Conservation (phyloP, 1,139 yeast genomes). For the Candida sojae region DNA sequence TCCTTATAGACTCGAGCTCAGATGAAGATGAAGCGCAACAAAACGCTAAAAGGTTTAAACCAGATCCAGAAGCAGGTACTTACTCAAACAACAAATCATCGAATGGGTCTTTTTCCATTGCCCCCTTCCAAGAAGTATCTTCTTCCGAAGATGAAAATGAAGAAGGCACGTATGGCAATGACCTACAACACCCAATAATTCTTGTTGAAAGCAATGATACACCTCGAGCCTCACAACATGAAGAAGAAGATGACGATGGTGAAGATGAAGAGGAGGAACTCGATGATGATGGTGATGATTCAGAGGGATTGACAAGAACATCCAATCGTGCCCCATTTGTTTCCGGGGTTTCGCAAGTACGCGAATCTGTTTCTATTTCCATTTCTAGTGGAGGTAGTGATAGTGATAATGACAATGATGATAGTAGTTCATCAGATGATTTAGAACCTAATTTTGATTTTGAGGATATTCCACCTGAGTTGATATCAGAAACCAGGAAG, state of each 20-base stretch:
- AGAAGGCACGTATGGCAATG: not conserved
- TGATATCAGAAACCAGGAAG: slow-evolving; percentile 49
- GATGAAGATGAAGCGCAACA: slow-evolving; percentile 13
- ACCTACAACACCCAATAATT: not conserved
- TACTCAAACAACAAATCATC: not conserved
- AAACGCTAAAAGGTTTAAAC: slow-evolving; percentile 13
- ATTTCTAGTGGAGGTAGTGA: not conserved
- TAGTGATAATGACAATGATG: slow-evolving; percentile 2
- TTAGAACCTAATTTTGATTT: slow-evolving; percentile 11
- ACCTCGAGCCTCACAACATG: not conserved
- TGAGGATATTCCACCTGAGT: slow-evolving; percentile 17
- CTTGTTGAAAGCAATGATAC: slow-evolving; percentile 1
- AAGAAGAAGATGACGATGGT: slow-evolving; percentile 3
- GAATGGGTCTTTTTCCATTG: slow-evolving; percentile 5
- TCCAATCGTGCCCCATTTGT: slow-evolving; percentile 7
- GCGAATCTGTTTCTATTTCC: not conserved
- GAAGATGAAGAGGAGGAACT: not conserved
- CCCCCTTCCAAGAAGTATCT: slow-evolving; percentile 11
- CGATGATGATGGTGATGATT: slow-evolving; percentile 4
- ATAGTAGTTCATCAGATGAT: slow-evolving; percentile 11
- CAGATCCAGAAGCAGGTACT: slow-evolving; percentile 2
- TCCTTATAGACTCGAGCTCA: slow-evolving; percentile 22
- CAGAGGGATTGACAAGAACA: slow-evolving; percentile 5
- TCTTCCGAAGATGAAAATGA: not conserved
- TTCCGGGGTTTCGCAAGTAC: not conserved